Evolutionary conservation across 805 yeast species (phyloP), one percentile per base, ranked within the genome.

Genomic region (Candida tibetensis): DNA sequence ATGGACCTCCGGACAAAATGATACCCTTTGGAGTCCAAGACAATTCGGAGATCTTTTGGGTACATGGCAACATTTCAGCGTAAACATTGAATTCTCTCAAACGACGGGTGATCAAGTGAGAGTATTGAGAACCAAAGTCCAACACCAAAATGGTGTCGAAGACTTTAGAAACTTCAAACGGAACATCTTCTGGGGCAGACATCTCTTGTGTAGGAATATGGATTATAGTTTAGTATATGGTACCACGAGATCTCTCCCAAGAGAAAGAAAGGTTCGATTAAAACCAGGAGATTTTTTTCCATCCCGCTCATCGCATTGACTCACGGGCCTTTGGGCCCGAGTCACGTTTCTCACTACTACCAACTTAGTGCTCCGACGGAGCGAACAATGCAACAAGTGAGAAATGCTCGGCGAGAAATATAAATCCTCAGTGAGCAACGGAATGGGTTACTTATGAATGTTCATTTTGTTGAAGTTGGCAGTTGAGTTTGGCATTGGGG

Each of bases 61-160:
- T 93, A 71, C 99, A 93, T 52, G 99, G 99, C 48, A 93, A 78
- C 99, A 93, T 93, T 72, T 93, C 99, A 51, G 99, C 98, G 66
- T 93, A 93, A 51, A 93, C 91, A 65, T 93, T 89, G 75, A 90
- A 86, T 67, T 93, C 99, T 76, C 99, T 87, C 53, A 93, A 77
- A 71, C 99, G 86, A 71, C 99, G 85, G 45, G 97, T 90, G 64
- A 93, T 89, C 62, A 93, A 71, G 60, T 93, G 99, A 41, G 96
- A 87, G 72, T 93, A 93, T 72, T 93, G 99, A 45, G 99, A 93
- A 46, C 99, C 99, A 60, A 93, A 93, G 65, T 93, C 99, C 61
- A 93, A 78, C 63, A 93, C 97, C 71, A 93, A 76, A 52, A 93
- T 89, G 72, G 99, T 93, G 78, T 93, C 95, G 69, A 93, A 93